These are phyloP conservation scores for Aspergillus carlsbadensis DNA, from an alignment of 495 filamentous ascomycete genomes.

Conservation along the genomic window DNA sequence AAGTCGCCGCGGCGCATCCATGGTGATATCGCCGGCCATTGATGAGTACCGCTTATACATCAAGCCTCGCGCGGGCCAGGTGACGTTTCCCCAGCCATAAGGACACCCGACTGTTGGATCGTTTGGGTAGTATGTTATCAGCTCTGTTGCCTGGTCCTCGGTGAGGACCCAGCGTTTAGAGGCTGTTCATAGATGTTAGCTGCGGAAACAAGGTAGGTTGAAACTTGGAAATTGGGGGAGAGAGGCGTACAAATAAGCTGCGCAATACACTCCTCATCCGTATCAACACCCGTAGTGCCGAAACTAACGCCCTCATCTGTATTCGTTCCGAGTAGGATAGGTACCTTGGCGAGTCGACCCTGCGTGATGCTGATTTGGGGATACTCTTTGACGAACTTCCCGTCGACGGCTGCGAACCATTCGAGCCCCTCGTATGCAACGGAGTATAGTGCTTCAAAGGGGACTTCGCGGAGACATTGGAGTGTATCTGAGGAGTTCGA, in stretches of 20 bases:
- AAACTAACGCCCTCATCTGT: constrained; percentile 52
- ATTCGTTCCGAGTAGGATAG: constrained; percentile 46
- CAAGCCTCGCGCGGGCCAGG: constrained; percentile 41
- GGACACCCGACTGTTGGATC: constrained; percentile 44
- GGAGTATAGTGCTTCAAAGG: constrained; percentile 57
- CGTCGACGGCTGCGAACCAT: constrained; percentile 50
- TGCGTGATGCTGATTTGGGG: constrained; percentile 35
- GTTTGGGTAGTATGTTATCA: constrained; percentile 40
- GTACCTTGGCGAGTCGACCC: constrained; percentile 40
- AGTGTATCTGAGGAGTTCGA: constrained; percentile 53
- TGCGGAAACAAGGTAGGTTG: neutral
- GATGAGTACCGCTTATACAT: constrained; percentile 54
- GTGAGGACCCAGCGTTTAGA: constrained; percentile 40
- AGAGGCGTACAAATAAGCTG: constrained; percentile 34
- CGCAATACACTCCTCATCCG: constrained; percentile 42
- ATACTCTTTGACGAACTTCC: constrained; percentile 47
- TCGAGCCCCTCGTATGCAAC: constrained; percentile 43
- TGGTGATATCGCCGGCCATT: constrained; percentile 53
- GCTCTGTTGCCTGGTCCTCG: constrained; percentile 26
- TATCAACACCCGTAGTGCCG: constrained; percentile 44
- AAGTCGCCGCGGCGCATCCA: constrained; percentile 54
- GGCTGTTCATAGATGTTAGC: constrained; percentile 14
- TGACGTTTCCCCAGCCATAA: constrained; percentile 50
- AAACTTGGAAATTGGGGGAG: neutral
- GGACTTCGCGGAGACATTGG: constrained; percentile 57